These are phyloP conservation scores for Hypomyces rosellus DNA, from an alignment of 2,329 filamentous ascomycete genomes.

Conservation along the genomic window DNA sequence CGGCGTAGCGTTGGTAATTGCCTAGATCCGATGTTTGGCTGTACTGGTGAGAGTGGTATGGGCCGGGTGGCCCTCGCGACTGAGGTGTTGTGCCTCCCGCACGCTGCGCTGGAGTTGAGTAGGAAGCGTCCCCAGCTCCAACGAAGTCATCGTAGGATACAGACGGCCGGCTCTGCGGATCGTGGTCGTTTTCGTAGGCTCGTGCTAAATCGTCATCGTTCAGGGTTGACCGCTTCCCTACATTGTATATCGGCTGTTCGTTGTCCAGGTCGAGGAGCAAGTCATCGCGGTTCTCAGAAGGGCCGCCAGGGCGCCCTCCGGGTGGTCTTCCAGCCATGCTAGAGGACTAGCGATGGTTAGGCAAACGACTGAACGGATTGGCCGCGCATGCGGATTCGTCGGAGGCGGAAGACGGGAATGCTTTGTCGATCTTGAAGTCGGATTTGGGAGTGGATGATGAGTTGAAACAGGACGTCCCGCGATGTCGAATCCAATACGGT, in stretches of 20 bases:
- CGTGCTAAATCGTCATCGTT: conserved; percentile 76
- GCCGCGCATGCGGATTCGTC: conserved; percentile 28
- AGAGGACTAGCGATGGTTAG: conserved; percentile 33
- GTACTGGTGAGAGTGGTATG: conserved; percentile 47
- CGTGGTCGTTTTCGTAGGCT: conserved; percentile 66
- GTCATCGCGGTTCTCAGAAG: conserved; percentile 46
- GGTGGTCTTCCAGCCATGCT: conserved; percentile 56
- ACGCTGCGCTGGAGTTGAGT: conserved; percentile 37
- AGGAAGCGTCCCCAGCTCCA: conserved; percentile 53
- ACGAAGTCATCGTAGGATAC: conserved; percentile 95
- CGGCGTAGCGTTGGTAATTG: conserved; percentile 88
- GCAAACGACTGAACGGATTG: conserved; percentile 23
- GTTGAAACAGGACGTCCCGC: conserved; percentile 7
- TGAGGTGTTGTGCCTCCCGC: conserved; percentile 20
- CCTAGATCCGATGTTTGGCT: conserved; percentile 75
- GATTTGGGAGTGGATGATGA: background rate
- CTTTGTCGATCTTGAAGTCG: background rate
- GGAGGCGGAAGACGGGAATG: background rate
- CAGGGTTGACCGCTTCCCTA: conserved; percentile 69
- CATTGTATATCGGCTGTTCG: conserved; percentile 64
- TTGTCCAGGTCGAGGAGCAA: conserved; percentile 71
- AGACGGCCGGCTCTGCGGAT: conserved; percentile 65
- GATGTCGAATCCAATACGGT: conserved; percentile 6
- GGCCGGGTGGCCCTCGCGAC: conserved; percentile 16
- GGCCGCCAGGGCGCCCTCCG: conserved; percentile 42